Evolutionary conservation across 2,329 filamentous ascomycete species (phyloP), one percentile per base, ranked within the genome.

Genomic region (Calonectria pauciramosa): DNA sequence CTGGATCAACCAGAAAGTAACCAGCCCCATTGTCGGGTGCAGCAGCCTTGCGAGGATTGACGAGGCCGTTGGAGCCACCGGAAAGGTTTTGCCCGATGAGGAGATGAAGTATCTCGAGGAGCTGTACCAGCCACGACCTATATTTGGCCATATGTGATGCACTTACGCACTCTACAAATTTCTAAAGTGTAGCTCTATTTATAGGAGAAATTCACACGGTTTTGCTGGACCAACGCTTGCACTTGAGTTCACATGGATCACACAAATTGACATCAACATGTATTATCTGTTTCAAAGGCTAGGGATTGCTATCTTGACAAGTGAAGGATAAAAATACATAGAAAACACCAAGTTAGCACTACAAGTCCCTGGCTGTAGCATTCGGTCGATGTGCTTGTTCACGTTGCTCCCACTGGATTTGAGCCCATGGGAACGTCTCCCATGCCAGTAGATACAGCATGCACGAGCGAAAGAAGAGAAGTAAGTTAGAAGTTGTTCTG

Each of bases 11-110:
- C 87, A 88, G 76, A 85, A 87, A 28, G 87, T 89, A 4, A 83
- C 88, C 18, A 90, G 88, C 76, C 92, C 92, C 1, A 93, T 94
- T 77, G 86, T 93, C 67, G 92, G 92, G 0, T 87, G 93, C 77
- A 89, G 86, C 76, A 92, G 86, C 73, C 83, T 89, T 47, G 85
- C 87, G 73, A 85, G 92, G 34, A 89, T 94, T 65, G 91, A 93
- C 52, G 91, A 93, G 6, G 64, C 64, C 0, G 11, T 67, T 16
- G 18, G 26, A 18, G 9, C 5, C 10, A n/a, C 7, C 18, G 64
- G 64, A 30, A 67, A 67, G n/a, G 30, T 28, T 20, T 28, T 67
- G 2, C 36, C 44, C 4, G 44, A n/a, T 28, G 28, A 67, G 5
- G 64, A 67, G 4, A 14, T 18, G 4, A 26, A 34, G n/a, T 67